A percentile compares a stretch with the other conserved stretches of the same genome.
phyloP scores from a whole-genome alignment of 768 basidiomycete genomes.

The Jaapia argillacea region DNA sequence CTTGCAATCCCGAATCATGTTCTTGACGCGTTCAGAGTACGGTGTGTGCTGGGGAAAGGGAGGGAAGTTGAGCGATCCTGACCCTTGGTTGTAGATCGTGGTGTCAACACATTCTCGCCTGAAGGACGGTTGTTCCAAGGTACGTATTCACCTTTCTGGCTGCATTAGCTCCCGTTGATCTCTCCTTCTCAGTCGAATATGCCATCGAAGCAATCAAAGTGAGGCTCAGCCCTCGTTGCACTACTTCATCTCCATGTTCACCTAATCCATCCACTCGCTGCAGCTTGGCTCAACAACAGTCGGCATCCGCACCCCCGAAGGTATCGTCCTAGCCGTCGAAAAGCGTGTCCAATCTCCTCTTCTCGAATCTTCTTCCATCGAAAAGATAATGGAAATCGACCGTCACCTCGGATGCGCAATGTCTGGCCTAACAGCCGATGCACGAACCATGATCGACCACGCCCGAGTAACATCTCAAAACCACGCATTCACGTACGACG shows the following conservation, averaged over 20 bases:
- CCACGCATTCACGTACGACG: constrained; percentile 95
- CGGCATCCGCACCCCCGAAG: constrained; percentile 84
- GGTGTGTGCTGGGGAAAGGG: constrained; percentile 29
- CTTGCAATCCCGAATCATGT: no score
- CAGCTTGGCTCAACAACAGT: constrained; percentile 98
- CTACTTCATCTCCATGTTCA: background rate
- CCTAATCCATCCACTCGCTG: constrained; percentile 4
- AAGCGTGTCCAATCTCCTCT: constrained; percentile 97
- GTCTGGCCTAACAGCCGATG: constrained; percentile 95
- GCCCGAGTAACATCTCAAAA: constrained; percentile 94
- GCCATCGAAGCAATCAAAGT: constrained; percentile 99
- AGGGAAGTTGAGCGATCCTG: background rate
- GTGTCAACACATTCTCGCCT: constrained; percentile 98
- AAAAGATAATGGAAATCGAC: constrained; percentile 99
- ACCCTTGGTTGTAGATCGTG: constrained; percentile 55
- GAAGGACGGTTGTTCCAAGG: constrained; percentile 99
- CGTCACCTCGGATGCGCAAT: constrained; percentile 93
- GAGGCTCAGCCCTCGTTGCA: constrained; percentile 7
- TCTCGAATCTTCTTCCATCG: constrained; percentile 90
- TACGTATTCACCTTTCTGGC: constrained; percentile 23
- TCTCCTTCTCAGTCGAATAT: constrained; percentile 71
- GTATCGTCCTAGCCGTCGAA: constrained; percentile 92
- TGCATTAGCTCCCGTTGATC: background rate
- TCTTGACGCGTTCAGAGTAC: constrained; percentile 93
- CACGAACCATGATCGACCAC: constrained; percentile 99